Base-by-base conservation (phyloP, 805 yeast genomes). In the Wickerhamomyces chambardii region DNA sequence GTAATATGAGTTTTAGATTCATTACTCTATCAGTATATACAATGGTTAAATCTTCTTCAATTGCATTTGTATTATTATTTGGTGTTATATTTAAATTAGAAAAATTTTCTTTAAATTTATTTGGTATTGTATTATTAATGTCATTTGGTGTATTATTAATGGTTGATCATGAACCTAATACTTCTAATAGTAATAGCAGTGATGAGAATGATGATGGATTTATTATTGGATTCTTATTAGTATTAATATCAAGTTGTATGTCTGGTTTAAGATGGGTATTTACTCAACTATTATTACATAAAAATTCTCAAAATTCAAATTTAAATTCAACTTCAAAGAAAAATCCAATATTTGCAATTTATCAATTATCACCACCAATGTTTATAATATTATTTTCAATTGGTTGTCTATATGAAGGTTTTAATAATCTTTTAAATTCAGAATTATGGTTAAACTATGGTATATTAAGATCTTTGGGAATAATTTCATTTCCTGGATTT, bases 191-290 rank as follows among this genome's bases (percentile, higher is more conserved):
- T 19, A 3, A 19, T 8, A 10, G n/a, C 18, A 18, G 7, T 17
- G 40, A 60, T 25, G 40, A 40, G 15, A 40, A 36, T 6, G 40
- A 39, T 12, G 38, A 40, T 14, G 44, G 46, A 6, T 50, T 51
- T 21, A 35, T 55, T 22, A 40, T 79, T 2, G 97, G 98, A 2
- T 75, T 86, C 17, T 35, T 75, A 2, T 60, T 87, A 19, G 97
- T 90, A 1, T 59, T 92, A 21, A 60, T 72, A 2, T 89, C 95
- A 4, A 75, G 95, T 2, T 70, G 82, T 53, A 70, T 86, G 61
- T 79, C 92, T 14, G 98, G 98, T 0, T 62, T 92, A 34, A 71
- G 98, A 43, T 92, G 98, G 98, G 90, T 95, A 2, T 73, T 89
- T 41, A 87, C 97, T 1, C 97, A 92, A 52, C 56, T 92, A 17